phyloP scores from a whole-genome alignment of 352 stramenopile genomes.

The Lagenidium sp. region DNA sequence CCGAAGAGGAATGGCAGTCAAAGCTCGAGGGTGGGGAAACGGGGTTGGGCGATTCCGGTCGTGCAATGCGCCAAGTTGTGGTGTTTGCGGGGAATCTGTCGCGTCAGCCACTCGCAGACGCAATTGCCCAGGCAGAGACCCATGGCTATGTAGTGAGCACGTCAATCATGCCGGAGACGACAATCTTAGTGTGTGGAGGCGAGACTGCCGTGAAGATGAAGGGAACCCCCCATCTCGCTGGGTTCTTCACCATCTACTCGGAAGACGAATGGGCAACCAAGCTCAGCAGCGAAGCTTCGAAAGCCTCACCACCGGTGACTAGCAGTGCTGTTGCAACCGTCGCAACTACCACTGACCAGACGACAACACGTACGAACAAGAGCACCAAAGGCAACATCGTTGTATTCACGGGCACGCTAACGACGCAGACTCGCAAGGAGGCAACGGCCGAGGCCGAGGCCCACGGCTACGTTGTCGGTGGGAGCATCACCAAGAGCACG shows the following conservation, averaged over 20 bases:
- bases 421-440: slow-evolving; percentile 30
- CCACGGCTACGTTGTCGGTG: slow-evolving; percentile 26
- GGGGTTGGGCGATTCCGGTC: no score
- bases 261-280: slow-evolving; percentile 41
- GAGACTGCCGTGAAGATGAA: slow-evolving; percentile 42
- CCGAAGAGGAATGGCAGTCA: slow-evolving; percentile 35
- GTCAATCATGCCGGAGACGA: slow-evolving; percentile 24
- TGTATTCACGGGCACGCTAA: slow-evolving; percentile 47
- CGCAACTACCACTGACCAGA: no score
- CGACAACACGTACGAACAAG: not conserved
- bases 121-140: slow-evolving; percentile 16
- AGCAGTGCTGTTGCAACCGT: no score
- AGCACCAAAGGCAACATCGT: slow-evolving; percentile 17
- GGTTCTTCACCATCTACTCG: slow-evolving; percentile 24
- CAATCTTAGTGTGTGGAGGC: slow-evolving; percentile 39
- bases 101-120: slow-evolving; percentile 31
- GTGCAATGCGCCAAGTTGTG: no score
- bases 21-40: no score
- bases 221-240: slow-evolving; percentile 23
- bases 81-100: slow-evolving; percentile 44
- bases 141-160: slow-evolving; percentile 24
- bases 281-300: no score
- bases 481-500: slow-evolving; percentile 23
- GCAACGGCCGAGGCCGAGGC: slow-evolving; percentile 19
- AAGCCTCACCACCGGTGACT: no score